phyloP scores from a whole-genome alignment of 2,329 filamentous ascomycete species.

The Aspergillus tanneri region DNA sequence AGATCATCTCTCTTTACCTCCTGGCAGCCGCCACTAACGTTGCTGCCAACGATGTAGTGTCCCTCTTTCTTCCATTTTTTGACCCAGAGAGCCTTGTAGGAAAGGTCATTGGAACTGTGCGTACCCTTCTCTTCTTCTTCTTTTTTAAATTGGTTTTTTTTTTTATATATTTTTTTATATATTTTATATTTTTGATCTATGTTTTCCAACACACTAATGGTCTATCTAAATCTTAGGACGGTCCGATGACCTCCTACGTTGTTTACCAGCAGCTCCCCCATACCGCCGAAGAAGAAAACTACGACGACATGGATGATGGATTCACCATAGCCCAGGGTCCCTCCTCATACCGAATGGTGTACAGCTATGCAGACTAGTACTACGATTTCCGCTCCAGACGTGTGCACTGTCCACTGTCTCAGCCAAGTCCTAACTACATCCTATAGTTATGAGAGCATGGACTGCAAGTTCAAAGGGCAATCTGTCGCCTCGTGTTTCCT shows the following conservation, averaged over 20 bases:
- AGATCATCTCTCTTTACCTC: conserved; percentile 24
- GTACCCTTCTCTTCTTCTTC: not conserved
- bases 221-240: conserved; percentile 12
- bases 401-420: too few species aligned
- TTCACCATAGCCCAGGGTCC: conserved; percentile 13
- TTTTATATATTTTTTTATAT: too few species aligned
- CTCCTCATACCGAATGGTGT: conserved; percentile 6
- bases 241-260: conserved; percentile 20
- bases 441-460: conserved; percentile 8
- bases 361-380: conserved; percentile 15
- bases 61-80: conserved; percentile 8
- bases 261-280: conserved; percentile 19
- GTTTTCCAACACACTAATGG: not conserved
- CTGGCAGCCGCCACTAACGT: conserved; percentile 27
- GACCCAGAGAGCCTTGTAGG: conserved; percentile 11
- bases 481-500: conserved; percentile 28
- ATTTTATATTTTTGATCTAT: too few species aligned
- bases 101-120: conserved; percentile 18
- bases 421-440: not conserved
- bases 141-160: too few species aligned
- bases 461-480: conserved; percentile 26
- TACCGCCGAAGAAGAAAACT: conserved; percentile 7
- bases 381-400: too few species aligned
- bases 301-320: conserved; percentile 10
- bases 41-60: conserved; percentile 17